A percentile compares a stretch with the other conserved stretches of the same genome.
phyloP scores from a whole-genome alignment of 176 grass and related monocot genomes.

The Eleusine coracana region DNA sequence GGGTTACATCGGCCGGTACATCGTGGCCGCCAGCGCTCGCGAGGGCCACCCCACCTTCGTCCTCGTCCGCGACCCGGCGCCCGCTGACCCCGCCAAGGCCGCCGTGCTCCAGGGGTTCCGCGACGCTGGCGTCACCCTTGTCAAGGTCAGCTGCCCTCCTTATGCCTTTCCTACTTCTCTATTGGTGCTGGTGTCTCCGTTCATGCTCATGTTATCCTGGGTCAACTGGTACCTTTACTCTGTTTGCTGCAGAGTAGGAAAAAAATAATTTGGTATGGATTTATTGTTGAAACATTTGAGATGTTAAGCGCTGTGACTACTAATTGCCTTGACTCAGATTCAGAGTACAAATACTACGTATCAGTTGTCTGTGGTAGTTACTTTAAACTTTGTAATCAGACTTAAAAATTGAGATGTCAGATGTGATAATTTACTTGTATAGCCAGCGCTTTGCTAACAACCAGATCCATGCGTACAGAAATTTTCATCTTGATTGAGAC shows the following conservation, averaged over 20 bases:
- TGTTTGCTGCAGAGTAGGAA: background rate
- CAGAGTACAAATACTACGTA: too few relatives aligned
- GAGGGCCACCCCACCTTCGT: slow-evolving; percentile 56
- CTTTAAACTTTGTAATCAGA: background rate
- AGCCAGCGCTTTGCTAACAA: background rate
- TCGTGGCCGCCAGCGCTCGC: slow-evolving; percentile 50
- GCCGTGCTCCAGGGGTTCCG: slow-evolving; percentile 55
- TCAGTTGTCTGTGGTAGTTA: background rate
- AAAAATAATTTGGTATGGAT: too few relatives aligned
- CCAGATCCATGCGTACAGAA: background rate
- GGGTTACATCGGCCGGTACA: slow-evolving; percentile 58
- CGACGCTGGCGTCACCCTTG: slow-evolving; percentile 46
- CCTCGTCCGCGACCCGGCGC: slow-evolving; percentile 51
- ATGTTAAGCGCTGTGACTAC: background rate
- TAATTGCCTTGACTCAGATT: background rate
- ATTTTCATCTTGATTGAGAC: background rate
- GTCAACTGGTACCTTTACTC: background rate
- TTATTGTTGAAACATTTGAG: too few relatives aligned
- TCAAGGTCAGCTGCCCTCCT: slow-evolving; percentile 39
- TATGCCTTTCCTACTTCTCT: background rate
- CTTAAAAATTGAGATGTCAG: background rate
- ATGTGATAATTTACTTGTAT: background rate
- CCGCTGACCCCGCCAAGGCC: slow-evolving; percentile 43
- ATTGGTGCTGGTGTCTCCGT: background rate
- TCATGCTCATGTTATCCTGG: background rate